These are phyloP conservation scores for Aspergillus calidoustus DNA, from an alignment of 2,329 filamentous ascomycete species.

Conservation along the genomic window DNA sequence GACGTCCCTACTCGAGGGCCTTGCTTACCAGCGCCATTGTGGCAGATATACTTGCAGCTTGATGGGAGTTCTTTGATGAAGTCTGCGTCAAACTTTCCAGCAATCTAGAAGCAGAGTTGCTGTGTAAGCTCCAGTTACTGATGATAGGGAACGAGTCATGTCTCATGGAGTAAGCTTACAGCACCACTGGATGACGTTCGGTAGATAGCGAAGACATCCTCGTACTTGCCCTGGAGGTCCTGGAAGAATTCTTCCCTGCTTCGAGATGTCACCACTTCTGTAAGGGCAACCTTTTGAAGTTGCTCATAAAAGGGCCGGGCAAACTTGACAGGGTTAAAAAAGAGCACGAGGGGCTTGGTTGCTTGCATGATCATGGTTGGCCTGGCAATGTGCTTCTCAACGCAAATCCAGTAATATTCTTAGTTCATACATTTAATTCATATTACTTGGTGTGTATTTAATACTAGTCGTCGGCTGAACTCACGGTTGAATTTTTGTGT, in stretches of 20 bases:
- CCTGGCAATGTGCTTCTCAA: too few relatives aligned
- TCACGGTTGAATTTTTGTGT: too few relatives aligned
- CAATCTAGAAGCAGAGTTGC: background rate
- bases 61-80: slow-evolving; percentile 1
- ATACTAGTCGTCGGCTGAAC: too few relatives aligned
- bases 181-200: slow-evolving; percentile 7
- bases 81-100: slow-evolving; percentile 7
- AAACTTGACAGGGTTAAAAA: slow-evolving; percentile 16
- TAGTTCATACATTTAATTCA: too few relatives aligned
- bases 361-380: background rate
- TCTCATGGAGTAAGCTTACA: background rate
- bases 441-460: too few relatives aligned
- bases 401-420: too few relatives aligned
- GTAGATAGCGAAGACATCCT: slow-evolving; percentile 4
- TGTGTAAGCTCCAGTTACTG: background rate
- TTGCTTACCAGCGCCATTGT: slow-evolving; percentile 63
- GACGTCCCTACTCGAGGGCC: too few relatives aligned
- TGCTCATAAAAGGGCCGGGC: background rate
- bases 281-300: background rate
- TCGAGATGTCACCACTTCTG: background rate
- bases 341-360: background rate
- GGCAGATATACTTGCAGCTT: slow-evolving; percentile 14
- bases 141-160: background rate
- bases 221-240: background rate
- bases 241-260: background rate